phyloP scores from a whole-genome alignment of 2,329 filamentous ascomycete genomes.

The Mycosphaerella arachidis region DNA sequence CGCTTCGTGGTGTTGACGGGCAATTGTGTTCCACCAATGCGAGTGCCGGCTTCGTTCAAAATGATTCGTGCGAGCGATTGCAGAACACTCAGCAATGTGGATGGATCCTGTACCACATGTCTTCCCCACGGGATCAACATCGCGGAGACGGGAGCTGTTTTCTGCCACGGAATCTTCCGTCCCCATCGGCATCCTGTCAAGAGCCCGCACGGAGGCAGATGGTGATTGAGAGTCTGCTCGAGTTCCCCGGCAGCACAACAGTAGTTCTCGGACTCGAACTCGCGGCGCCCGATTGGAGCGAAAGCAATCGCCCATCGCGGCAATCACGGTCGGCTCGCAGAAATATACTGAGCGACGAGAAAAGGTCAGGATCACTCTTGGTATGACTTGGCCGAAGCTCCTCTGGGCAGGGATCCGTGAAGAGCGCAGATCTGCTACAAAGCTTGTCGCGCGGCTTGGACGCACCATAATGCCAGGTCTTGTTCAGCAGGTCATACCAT shows the following conservation, averaged over 20 bases:
- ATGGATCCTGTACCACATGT: neutral
- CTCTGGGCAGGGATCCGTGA: too few species aligned
- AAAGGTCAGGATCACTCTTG: neutral
- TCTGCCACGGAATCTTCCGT: neutral
- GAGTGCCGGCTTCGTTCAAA: neutral
- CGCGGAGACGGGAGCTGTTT: neutral
- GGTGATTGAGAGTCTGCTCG: too few species aligned
- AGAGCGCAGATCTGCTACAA: neutral
- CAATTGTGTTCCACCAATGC: neutral
- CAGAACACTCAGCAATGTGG: neutral
- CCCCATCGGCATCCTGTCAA: too few species aligned
- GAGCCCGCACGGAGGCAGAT: too few species aligned
- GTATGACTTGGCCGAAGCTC: too few species aligned
- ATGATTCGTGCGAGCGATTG: neutral
- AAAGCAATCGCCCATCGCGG: neutral
- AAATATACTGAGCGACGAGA: neutral
- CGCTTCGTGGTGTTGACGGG: neutral
- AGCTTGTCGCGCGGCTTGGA: neutral
- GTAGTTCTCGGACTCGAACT: too few species aligned
- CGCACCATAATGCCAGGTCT: too few species aligned
- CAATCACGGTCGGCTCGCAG: neutral
- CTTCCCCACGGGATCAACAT: neutral
- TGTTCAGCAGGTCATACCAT: too few species aligned
- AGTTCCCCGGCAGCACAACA: too few species aligned
- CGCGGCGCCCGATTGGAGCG: too few species aligned